These are phyloP conservation scores for Tetrahymena elliotti DNA, from an alignment of 73 alveolate species.

Conservation along the genomic window DNA sequence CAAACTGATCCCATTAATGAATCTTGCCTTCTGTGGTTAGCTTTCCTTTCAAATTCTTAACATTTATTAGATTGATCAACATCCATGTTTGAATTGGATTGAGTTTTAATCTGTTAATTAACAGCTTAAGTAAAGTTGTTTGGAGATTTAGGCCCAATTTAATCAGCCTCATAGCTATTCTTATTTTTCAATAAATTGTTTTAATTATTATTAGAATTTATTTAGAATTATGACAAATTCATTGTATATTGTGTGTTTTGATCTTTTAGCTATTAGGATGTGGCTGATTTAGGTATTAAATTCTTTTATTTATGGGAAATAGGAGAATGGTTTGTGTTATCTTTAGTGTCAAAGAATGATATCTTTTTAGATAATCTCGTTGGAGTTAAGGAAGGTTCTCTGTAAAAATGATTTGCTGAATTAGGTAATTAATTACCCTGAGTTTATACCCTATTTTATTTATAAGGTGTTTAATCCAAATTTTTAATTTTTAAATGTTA, in stretches of 20 bases:
- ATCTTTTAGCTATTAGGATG: not conserved
- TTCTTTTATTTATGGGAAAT: not conserved
- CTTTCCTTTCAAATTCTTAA: not conserved
- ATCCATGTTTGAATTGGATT: not conserved
- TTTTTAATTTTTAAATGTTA: not conserved
- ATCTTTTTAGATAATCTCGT: not conserved
- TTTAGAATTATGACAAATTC: not conserved
- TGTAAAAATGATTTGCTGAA: not conserved
- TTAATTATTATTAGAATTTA: not conserved
- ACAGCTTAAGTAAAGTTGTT: not conserved
- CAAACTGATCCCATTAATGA: not conserved
- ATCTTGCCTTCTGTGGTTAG: not conserved
- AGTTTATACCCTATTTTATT: not conserved
- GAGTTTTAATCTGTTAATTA: not conserved
- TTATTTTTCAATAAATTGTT: not conserved
- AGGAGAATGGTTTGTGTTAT: not conserved
- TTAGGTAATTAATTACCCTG: not conserved
- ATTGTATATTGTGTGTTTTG: not conserved
- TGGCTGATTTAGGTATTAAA: not conserved
- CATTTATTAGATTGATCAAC: not conserved
- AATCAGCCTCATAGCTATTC: not conserved
- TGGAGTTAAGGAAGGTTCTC: not conserved
- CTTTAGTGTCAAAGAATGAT: not conserved
- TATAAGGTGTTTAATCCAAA: not conserved
- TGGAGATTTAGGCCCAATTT: not conserved